These are phyloP conservation scores for Gossypium anomalum DNA, from an alignment of 345 rosid species.

Conservation along the genomic window DNA sequence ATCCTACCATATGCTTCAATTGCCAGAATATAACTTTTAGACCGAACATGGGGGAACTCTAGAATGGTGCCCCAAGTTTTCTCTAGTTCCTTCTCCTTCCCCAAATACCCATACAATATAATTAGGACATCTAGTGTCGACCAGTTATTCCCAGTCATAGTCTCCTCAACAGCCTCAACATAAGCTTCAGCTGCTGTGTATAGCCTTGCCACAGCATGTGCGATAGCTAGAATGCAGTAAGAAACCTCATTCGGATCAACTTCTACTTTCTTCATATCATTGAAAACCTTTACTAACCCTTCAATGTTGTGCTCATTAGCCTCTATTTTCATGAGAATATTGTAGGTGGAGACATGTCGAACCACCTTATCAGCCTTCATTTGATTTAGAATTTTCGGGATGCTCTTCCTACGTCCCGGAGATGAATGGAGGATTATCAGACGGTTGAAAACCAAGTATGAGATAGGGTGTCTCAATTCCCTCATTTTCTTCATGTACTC, in stretches of 20 bases:
- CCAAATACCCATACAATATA: slow-evolving; percentile 65
- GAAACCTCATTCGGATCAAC: slow-evolving; percentile 81
- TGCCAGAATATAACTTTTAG: slow-evolving; percentile 62
- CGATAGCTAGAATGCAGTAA: slow-evolving; percentile 76
- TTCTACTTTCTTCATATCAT: slow-evolving; percentile 51
- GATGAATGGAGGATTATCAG: slow-evolving; percentile 75
- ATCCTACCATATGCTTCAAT: slow-evolving; percentile 76
- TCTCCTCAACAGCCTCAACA: slow-evolving; percentile 69
- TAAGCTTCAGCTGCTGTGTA: slow-evolving; percentile 71
- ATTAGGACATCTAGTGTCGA: slow-evolving; percentile 77
- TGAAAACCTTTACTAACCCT: slow-evolving; percentile 53
- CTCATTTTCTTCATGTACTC: slow-evolving; percentile 95
- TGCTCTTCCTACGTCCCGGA: slow-evolving; percentile 53
- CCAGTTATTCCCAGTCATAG: slow-evolving; percentile 73
- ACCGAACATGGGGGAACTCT: slow-evolving; percentile 54
- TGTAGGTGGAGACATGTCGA: slow-evolving; percentile 79
- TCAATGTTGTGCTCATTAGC: slow-evolving; percentile 77
- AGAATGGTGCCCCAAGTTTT: slow-evolving; percentile 55
- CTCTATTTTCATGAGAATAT: slow-evolving; percentile 88
- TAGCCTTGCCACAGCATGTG: slow-evolving; percentile 83
- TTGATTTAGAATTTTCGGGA: slow-evolving; percentile 65
- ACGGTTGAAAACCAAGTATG: slow-evolving; percentile 74
- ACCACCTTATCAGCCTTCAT: slow-evolving; percentile 85
- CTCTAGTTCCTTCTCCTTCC: slow-evolving; percentile 56
- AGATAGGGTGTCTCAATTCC: slow-evolving; percentile 64